Base-by-base conservation (phyloP, 805 yeast genomes). In the Lipomyces anomalus region DNA sequence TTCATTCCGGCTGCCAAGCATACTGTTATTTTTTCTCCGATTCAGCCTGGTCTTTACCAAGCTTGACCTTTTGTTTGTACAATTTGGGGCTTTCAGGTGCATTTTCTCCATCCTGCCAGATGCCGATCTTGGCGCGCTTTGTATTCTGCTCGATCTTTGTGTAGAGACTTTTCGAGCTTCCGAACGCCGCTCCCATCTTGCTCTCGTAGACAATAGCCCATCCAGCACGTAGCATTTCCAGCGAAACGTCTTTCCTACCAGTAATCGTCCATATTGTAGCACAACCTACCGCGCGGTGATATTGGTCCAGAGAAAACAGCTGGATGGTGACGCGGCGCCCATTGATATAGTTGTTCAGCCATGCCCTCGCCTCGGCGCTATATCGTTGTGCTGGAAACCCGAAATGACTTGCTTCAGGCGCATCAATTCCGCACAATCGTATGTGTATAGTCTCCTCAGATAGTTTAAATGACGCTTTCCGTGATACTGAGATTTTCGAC, bases 331-430 rank as follows among this genome's bases (percentile, higher is more conserved):
- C 80, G 43, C 71, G 69, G 38, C 77, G 72, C 0, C 94, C 90
- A 43, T 82, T 58, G 1, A 90, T 59, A 58, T 76, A 83, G 11
- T 65, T 55, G 30, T 82, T 69, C 28, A 92, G 68, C 96, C 96
- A 92, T 4, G 58, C 59, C 45, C 89, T 64, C 0, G 97, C 92
- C 55, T 92, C 97, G 34, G 80, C 85, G 29, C 92, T 78, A 60
- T 66, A 84, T 0, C 92, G 90, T 61, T 92, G 98, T 0, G 95
- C 83, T 0, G 94, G 88, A 49, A 84, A 83, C 1, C 98, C 98
- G 64, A 86, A 92, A 68, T 92, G 97, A 1, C 95, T 76, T 35
- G 94, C 70, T 61, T 92, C 98, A 1, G 98, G 98, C 0, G 98
- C 98, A 71, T 92, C 98, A 13, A 90, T 82, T 0, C 97, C 98